Percentiles rank a stretch among this genome's conserved stretches.
Evolutionary conservation across 371 early-diverging fungal genomes (phyloP).

Genomic region (Syncephalastrum racemosum): DNA sequence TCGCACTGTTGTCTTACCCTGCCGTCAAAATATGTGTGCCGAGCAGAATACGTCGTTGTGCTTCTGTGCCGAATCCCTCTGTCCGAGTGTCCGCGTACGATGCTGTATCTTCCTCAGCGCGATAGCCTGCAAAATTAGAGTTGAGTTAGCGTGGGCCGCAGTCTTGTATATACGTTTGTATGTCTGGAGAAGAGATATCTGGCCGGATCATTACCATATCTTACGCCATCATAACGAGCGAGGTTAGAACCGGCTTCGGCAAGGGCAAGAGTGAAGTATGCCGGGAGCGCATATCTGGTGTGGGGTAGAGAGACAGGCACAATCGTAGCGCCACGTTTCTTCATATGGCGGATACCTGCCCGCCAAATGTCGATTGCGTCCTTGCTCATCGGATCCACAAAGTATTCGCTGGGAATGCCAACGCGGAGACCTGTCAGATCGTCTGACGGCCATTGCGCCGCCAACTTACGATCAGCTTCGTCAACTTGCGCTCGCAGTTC

Average conservation of each 20-base stretch:
- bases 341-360: constrained; percentile 54
- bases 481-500: constrained; percentile 24
- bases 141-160: background rate
- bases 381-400: constrained; percentile 66
- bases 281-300: constrained; percentile 71
- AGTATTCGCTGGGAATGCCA: constrained; percentile 82
- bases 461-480: constrained; percentile 23
- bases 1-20: constrained; percentile 46
- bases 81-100: constrained; percentile 67
- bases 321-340: constrained; percentile 66
- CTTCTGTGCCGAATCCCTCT: constrained; percentile 81
- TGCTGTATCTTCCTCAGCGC: constrained; percentile 25
- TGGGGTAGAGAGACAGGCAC: constrained; percentile 72
- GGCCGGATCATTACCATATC: constrained; percentile 62
- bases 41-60: constrained; percentile 77
- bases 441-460: constrained; percentile 21
- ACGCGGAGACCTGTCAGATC: constrained; percentile 60
- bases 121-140: constrained; percentile 34
- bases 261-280: constrained; percentile 87
- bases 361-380: constrained; percentile 62
- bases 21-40: constrained; percentile 85
- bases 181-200: background rate
- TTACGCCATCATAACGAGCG: constrained; percentile 85
- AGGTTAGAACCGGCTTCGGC: constrained; percentile 94
- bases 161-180: background rate